Evolutionary conservation across 306 rosid species (phyloP).

Genomic region (Macrotyloma uniflorum): DNA sequence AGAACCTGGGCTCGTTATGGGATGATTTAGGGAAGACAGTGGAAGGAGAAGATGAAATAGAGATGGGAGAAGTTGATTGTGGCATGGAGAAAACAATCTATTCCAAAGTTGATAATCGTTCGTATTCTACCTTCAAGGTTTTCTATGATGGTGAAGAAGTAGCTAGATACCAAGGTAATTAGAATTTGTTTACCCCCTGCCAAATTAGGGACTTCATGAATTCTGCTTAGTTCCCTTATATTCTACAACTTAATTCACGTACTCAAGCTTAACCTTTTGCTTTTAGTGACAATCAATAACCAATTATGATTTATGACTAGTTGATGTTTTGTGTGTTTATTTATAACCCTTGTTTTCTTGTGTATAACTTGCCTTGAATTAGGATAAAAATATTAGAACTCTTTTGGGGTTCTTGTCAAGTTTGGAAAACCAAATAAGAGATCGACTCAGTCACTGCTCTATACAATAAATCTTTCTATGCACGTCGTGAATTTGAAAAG

Average conservation of each 20-base stretch:
- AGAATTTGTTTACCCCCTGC: background rate
- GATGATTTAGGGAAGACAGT: conserved; percentile 84
- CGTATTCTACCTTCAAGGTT: conserved; percentile 92
- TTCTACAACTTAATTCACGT: conserved; percentile 1
- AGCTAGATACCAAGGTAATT: conserved; percentile 67
- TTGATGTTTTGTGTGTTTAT: conserved; percentile 16
- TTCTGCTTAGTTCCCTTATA: background rate
- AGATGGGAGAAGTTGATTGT: conserved; percentile 94
- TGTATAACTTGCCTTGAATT: background rate
- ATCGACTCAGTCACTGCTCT: conserved; percentile 2
- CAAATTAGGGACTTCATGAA: background rate
- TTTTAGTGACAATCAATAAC: conserved; percentile 13
- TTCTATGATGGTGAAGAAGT: conserved; percentile 93
- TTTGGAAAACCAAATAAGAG: conserved; percentile 30
- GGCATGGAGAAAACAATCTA: conserved; percentile 72
- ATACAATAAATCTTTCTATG: background rate
- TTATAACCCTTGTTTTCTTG: background rate
- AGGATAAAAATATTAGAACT: background rate
- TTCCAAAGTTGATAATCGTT: conserved; percentile 79
- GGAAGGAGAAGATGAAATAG: conserved; percentile 90
- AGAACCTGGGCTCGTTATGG: conserved; percentile 92
- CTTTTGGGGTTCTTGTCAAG: conserved; percentile 19
- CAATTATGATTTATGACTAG: conserved; percentile 7
- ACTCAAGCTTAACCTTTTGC: background rate
- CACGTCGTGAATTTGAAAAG: conserved; percentile 10